Evolutionary conservation across 1,139 yeast species (phyloP), one percentile per base, ranked within the genome.

Genomic region (Taphrina confusa): DNA sequence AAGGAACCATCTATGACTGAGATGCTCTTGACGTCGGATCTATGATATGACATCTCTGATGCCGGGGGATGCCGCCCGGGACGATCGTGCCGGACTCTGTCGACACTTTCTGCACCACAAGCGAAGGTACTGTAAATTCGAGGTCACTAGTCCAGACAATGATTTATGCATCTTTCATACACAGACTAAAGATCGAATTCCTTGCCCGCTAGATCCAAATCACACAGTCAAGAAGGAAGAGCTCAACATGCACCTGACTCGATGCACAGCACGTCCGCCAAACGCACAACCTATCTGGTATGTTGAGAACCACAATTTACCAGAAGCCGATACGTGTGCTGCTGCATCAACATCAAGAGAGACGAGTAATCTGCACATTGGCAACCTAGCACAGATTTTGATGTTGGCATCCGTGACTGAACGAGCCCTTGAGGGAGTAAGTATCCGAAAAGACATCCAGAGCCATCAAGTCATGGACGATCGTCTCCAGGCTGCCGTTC

Each of bases 171-270:
- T 25, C 18, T 34, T 33, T 22, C 52, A 47, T 42, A 20, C 42
- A 12, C 9, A 20, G n/a, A 14, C 42, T 4, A 31, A 47, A 8
- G 31, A 12, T 16, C 27, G 52, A 18, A 22, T 47, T 4, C 42
- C 52, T 8, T 47, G 52, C 23, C 52, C 52, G 23, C 36, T 47
- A 31, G 52, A 47, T 34, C 52, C 52, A 12, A 31, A 47, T 22
- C 52, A 47, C 20, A 47, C 52, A 9, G 31, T 47, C 40, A 8
- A 9, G 8, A 9, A 22, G n/a, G 11, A 18, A 2, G 52, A 11
- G 2, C 31, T 31, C 14, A 22, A 33, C 18, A 9, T 12, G 5
- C 52, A 47, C 16, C 11, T 47, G 52, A 12, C 28, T 3, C 27
- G 34, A 8, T 47, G 52, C 14, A 33, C 39, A n/a, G 18, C 52